These are phyloP conservation scores for Rhynchosporium agropyri DNA, from an alignment of 2,329 filamentous ascomycete species.

Conservation along the genomic window DNA sequence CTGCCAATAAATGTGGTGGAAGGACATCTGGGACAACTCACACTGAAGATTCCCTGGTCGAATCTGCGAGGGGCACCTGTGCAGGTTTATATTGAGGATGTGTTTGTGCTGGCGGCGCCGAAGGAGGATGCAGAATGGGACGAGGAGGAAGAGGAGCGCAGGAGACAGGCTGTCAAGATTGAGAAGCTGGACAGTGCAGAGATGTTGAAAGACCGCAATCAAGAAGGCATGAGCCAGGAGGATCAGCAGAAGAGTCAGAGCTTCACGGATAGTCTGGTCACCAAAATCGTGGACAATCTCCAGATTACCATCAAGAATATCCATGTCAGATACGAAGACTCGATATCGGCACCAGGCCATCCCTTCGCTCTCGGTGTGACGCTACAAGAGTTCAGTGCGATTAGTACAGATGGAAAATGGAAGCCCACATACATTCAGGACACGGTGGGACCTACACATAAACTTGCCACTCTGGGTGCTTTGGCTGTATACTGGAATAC, in stretches of 20 bases:
- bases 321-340: constrained; percentile 96
- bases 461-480: constrained; percentile 86
- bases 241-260: constrained; percentile 98
- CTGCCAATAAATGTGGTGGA: constrained; percentile 96
- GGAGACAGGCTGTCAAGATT: constrained; percentile 93
- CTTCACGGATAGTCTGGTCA: constrained; percentile 92
- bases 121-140: constrained; percentile 95
- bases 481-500: constrained; percentile 98
- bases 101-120: constrained; percentile 91
- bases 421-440: constrained; percentile 94
- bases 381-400: constrained; percentile 92
- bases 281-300: constrained; percentile 97
- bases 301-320: constrained; percentile 99
- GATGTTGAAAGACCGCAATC: constrained; percentile 85
- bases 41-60: constrained; percentile 94
- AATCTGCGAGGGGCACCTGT: constrained; percentile 94
- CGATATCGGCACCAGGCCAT: constrained; percentile 90
- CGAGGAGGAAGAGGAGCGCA: constrained; percentile 84
- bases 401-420: constrained; percentile 95
- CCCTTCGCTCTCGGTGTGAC: constrained; percentile 93
- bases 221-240: constrained; percentile 91
- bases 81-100: constrained; percentile 93
- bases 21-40: constrained; percentile 90
- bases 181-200: constrained; percentile 98
- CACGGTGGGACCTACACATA: constrained; percentile 80